Evolutionary conservation across 1,284 basidiomycete genomes (phyloP), one percentile per base, ranked within the genome.

Genomic region (Cutaneotrichosporon cyanovorans): DNA sequence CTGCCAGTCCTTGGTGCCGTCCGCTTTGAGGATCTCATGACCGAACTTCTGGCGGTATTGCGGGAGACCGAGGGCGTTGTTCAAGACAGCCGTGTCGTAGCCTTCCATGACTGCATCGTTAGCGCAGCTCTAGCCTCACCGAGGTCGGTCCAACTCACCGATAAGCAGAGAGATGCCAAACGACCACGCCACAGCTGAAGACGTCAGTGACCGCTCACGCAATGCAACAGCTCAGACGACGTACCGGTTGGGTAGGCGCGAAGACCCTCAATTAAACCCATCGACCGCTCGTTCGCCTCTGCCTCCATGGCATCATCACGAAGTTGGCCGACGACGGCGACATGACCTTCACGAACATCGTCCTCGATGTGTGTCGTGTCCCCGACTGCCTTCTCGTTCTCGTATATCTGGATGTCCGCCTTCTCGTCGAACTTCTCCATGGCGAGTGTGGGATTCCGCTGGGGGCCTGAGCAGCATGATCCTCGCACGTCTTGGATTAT

Each of bases 1-100:
- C 48, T 61, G 57, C 38, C 52, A 61, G 15, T 53, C 54, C 18
- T 25, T 35, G 20, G 21, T 19, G 36, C 43, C 43, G 8, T 28
- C 12, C 20, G 38, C 30, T 2, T 21, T 19, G 23, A 42, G 22
- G 16, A 36, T 35, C 19, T 35, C 22, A 25, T 40, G 22, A 4
- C 53, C 53, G 20, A 48, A 55, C 46, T 51, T 51, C 30, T 51
- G 20, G 22, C 53, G 53, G 44, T 51, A 55, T 30, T 40, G 36
- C 1, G 40, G 37, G 7, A 55, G 43, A 14, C 42, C 53, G 4
- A 51, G 34, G 5, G 50, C 33, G 34, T 40, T 48, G 8, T 42
- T 46, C 8, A 55, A 37, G 1, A 51, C 42, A 16, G 39, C 31
- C 2, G 31, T 38, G 42, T 48, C 50, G 46, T 52, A 52, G 11